Conservation (phyloP, 768 basidiomycete species). For the Hypholoma sublateritium region DNA sequence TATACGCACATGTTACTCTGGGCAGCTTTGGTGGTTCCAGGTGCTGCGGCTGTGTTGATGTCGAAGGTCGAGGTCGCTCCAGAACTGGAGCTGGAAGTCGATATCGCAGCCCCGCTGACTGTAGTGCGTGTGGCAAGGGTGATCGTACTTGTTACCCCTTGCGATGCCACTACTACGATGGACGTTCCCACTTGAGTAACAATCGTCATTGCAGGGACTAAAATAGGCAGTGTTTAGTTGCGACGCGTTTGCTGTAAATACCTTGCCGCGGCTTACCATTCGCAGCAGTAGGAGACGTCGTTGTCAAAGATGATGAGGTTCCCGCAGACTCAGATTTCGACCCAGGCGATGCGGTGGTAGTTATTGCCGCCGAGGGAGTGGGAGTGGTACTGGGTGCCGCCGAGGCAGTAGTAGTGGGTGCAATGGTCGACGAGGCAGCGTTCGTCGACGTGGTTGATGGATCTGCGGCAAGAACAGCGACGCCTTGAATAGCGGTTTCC, state of each 20-base stretch:
- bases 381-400: not conserved
- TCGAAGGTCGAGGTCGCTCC: slow-evolving; percentile 2
- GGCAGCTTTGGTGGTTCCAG: not conserved
- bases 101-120: not conserved
- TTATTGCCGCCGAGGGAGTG: not conserved
- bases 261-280: slow-evolving; percentile 6
- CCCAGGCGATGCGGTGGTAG: not conserved
- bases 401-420: not conserved
- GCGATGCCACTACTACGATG: slow-evolving; percentile 16
- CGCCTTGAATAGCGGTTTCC: slow-evolving; percentile 12
- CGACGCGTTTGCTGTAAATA: not conserved
- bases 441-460: not conserved
- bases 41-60: slow-evolving; percentile 3
- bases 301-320: not conserved
- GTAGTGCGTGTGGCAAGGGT: slow-evolving; percentile 12
- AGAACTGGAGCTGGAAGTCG: not conserved
- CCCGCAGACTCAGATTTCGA: not conserved
- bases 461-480: slow-evolving; percentile 10
- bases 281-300: not conserved
- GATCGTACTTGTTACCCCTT: slow-evolving; percentile 19
- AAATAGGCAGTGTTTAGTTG: not conserved
- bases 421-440: not conserved
- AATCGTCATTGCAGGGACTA: slow-evolving; percentile 38
- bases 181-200: slow-evolving; percentile 30
- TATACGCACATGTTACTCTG: not conserved